Evolutionary conservation across 176 grass and related monocot species (phyloP).

Genomic region (Triticum aestivum): IWGSC_CS_RefSeq_v2.1 NC_057798.1:740961479-740961978

Average conservation of each 20-base stretch:
- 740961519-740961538: background rate
- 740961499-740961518: background rate
- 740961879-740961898: too few species aligned
- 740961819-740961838: too few species aligned
- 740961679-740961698: background rate
- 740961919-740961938: too few species aligned
- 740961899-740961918: too few species aligned
- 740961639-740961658: background rate
- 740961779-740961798: background rate
- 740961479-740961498: background rate
- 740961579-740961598: background rate
- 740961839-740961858: too few species aligned
- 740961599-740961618: background rate
- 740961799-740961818: background rate
- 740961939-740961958: too few species aligned
- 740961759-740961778: background rate
- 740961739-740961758: background rate
- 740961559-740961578: background rate
- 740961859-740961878: too few species aligned
- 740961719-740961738: background rate
- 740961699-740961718: background rate
- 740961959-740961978: too few species aligned
- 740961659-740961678: background rate
- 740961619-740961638: background rate
- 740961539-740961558: background rate